These are phyloP conservation scores for Fusarium sp. DNA, from an alignment of 2,329 filamentous ascomycete genomes.

Conservation along the genomic window DNA sequence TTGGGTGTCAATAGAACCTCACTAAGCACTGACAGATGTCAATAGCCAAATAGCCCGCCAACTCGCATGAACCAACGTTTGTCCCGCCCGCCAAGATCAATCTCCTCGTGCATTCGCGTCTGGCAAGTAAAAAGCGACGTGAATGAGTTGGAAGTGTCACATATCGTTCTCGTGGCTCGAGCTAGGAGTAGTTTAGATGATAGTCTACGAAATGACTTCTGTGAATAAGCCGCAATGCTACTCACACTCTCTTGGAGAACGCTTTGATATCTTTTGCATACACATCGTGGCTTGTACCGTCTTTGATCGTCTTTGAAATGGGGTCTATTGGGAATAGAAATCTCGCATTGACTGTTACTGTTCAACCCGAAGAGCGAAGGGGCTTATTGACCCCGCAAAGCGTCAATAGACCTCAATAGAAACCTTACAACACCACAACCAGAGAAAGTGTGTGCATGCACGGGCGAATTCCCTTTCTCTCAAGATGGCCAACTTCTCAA, in stretches of 20 bases:
- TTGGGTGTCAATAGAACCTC: slow-evolving; percentile 42
- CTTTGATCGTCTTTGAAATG: slow-evolving; percentile 7
- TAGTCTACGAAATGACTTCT: neutral
- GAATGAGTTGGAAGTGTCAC: neutral
- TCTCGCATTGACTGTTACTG: slow-evolving; percentile 2
- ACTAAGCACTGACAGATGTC: slow-evolving; percentile 26
- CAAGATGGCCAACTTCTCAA: neutral
- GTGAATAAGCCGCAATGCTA: slow-evolving; percentile 21
- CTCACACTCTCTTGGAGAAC: neutral
- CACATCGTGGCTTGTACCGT: neutral
- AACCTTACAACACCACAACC: slow-evolving; percentile 3
- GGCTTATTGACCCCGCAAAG: slow-evolving; percentile 31
- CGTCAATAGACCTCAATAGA: slow-evolving; percentile 34
- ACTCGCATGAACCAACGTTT: neutral
- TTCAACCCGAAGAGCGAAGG: neutral
- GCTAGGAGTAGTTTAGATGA: neutral
- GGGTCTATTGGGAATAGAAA: neutral
- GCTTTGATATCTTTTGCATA: neutral
- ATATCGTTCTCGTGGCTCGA: neutral
- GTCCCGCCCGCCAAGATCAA: neutral
- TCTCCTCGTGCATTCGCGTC: slow-evolving; percentile 9
- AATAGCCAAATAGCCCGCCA: slow-evolving; percentile 9
- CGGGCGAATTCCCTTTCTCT: neutral
- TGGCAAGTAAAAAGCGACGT: slow-evolving; percentile 4
- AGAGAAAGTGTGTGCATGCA: neutral